phyloP scores from a whole-genome alignment of 164 flowering plant species.

The Aristolochia californica region DNA sequence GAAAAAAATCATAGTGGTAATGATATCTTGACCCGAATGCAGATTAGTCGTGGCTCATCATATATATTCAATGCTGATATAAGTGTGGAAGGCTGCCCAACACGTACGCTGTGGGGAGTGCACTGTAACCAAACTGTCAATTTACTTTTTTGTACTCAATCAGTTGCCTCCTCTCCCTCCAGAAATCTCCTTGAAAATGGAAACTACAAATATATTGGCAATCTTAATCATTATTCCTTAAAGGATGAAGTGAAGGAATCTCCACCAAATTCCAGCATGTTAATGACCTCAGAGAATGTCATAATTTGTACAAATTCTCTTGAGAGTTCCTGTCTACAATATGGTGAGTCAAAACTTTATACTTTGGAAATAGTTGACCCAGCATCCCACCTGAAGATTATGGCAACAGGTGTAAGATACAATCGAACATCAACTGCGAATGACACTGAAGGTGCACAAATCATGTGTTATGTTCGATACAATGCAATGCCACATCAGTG shows the following conservation, averaged over 20 bases:
- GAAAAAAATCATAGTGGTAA: neutral
- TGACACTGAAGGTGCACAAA: conserved; percentile 15
- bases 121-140: conserved; percentile 68
- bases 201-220: conserved; percentile 12
- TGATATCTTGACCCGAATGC: conserved; percentile 19
- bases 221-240: neutral
- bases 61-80: conserved; percentile 55
- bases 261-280: neutral
- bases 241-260: neutral
- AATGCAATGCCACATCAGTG: conserved; percentile 53
- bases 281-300: conserved; percentile 16
- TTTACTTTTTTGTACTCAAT: conserved; percentile 44
- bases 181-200: conserved; percentile 13
- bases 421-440: conserved; percentile 17
- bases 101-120: conserved; percentile 50
- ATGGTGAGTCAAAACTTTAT: conserved; percentile 36
- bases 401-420: conserved; percentile 26
- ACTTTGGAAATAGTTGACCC: conserved; percentile 39
- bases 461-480: conserved; percentile 61
- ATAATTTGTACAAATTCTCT: conserved; percentile 35
- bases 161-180: conserved; percentile 15
- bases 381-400: conserved; percentile 33
- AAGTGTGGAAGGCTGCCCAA: conserved; percentile 61
- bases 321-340: conserved; percentile 32
- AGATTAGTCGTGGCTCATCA: conserved; percentile 66